Evolutionary conservation across 1,284 basidiomycete species (phyloP).

Genomic region (Omphalotus olearius): DNA sequence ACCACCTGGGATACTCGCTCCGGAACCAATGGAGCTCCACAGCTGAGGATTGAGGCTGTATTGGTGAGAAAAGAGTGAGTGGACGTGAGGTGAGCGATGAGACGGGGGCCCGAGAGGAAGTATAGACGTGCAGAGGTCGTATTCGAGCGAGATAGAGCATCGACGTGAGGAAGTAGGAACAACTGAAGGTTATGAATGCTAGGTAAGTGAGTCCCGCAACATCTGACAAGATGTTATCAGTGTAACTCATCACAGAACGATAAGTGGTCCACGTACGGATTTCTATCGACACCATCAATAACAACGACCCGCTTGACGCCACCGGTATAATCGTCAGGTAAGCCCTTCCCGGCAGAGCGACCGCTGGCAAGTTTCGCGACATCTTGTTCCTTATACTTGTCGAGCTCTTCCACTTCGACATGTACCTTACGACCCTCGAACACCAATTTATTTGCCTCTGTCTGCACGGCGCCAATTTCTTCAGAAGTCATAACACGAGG

Average conservation of each 20-base stretch:
- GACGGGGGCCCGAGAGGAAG: constrained; percentile 78
- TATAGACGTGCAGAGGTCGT: constrained; percentile 68
- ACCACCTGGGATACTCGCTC: constrained; percentile 67
- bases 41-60: constrained; percentile 60
- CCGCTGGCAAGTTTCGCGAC: constrained; percentile 38
- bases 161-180: constrained; percentile 65
- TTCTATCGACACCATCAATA: constrained; percentile 79
- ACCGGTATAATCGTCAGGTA: constrained; percentile 69
- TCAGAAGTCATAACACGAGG: constrained; percentile 61
- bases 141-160: constrained; percentile 51
- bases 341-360: constrained; percentile 47
- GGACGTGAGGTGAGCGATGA: constrained; percentile 56
- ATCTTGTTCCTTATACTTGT: constrained; percentile 32
- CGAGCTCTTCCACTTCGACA: constrained; percentile 66
- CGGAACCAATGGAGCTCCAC: constrained; percentile 59
- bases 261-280: constrained; percentile 50
- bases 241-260: neutral
- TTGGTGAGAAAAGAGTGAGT: constrained; percentile 52
- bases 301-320: constrained; percentile 79
- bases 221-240: constrained; percentile 38
- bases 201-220: constrained; percentile 84
- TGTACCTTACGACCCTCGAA: constrained; percentile 61
- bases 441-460: constrained; percentile 61
- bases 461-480: constrained; percentile 64
- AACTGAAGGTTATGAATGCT: constrained; percentile 68